Evolutionary conservation across 2,329 filamentous ascomycete species (phyloP).

Genomic region (Ambrosiella cleistominuta): DNA sequence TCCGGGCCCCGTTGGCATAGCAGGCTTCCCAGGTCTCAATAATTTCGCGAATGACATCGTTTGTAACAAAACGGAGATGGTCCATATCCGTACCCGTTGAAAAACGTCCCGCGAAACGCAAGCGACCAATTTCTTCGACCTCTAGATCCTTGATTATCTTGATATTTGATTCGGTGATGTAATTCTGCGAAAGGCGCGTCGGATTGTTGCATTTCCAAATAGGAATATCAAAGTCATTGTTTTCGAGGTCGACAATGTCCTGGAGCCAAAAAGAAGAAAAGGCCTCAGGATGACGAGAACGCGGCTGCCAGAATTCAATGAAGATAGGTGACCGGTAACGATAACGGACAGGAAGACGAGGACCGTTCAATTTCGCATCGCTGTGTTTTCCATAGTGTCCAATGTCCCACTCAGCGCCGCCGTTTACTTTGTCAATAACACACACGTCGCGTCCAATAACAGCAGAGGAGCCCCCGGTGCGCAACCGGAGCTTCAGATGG

Average conservation of each 20-base stretch:
- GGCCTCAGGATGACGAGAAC: constrained; percentile 52
- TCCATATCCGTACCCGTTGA: constrained; percentile 79
- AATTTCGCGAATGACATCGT: constrained; percentile 81
- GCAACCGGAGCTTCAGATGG: constrained; percentile 59
- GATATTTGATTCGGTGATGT: constrained; percentile 67
- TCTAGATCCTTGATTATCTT: constrained; percentile 53
- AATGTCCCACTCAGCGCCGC: constrained; percentile 30
- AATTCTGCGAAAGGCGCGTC: constrained; percentile 71
- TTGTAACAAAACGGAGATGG: constrained; percentile 65
- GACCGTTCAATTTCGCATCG: constrained; percentile 15
- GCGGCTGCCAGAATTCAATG: constrained; percentile 60
- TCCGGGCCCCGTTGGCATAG: constrained; percentile 67
- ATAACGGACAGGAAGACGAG: constrained; percentile 74
- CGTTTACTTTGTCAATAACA: constrained; percentile 9
- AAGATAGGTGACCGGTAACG: constrained; percentile 81
- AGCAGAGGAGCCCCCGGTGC: constrained; percentile 70
- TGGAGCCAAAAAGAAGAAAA: constrained; percentile 77
- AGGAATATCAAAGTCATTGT: constrained; percentile 64
- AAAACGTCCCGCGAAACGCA: constrained; percentile 67
- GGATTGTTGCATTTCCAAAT: constrained; percentile 72
- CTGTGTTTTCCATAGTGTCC: constrained; percentile 23
- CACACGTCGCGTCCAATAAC: constrained; percentile 21
- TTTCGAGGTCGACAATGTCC: constrained; percentile 65
- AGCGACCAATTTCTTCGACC: constrained; percentile 60
- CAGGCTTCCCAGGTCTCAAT: constrained; percentile 93